Evolutionary conservation across 2,329 filamentous ascomycete genomes (phyloP).

Genomic region (Penicillium sp.): DNA sequence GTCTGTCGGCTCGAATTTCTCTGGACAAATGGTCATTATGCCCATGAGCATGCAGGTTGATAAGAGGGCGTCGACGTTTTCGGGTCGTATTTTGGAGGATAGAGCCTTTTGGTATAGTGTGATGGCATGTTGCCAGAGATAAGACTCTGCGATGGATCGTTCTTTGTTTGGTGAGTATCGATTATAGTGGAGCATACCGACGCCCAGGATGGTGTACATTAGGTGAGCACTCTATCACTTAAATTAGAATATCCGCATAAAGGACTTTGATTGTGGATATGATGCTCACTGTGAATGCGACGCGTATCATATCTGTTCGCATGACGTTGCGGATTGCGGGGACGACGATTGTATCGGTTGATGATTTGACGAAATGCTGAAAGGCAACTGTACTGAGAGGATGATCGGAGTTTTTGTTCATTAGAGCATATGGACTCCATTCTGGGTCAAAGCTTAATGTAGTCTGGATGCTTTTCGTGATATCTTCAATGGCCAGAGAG

Average conservation of each 20-base stretch:
- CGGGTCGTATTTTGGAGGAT: constrained; percentile 9
- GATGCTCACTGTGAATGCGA: constrained; percentile 23
- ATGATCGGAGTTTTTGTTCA: neutral
- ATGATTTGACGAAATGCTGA: constrained; percentile 19
- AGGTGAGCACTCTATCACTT: constrained; percentile 24
- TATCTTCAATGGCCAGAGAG: constrained; percentile 17
- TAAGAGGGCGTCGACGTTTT: constrained; percentile 28
- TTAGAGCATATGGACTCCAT: neutral
- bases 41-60: constrained; percentile 35
- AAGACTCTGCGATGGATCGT: constrained; percentile 23
- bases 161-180: constrained; percentile 20
- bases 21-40: constrained; percentile 24
- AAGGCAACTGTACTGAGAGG: constrained; percentile 18
- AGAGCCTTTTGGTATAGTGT: constrained; percentile 27
- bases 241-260: neutral
- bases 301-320: constrained; percentile 26
- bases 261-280: no score
- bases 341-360: constrained; percentile 12
- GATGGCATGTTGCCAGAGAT: constrained; percentile 32
- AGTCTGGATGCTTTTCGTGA: constrained; percentile 13
- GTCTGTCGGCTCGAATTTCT: constrained; percentile 21
- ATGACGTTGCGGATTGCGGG: constrained; percentile 18
- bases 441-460: constrained; percentile 4
- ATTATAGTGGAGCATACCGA: constrained; percentile 29
- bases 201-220: constrained; percentile 33